Percentiles rank a stretch among this genome's conserved stretches.
Evolutionary conservation across 805 yeast species (phyloP).

Genomic region (Jamesozyma lodderae): DNA sequence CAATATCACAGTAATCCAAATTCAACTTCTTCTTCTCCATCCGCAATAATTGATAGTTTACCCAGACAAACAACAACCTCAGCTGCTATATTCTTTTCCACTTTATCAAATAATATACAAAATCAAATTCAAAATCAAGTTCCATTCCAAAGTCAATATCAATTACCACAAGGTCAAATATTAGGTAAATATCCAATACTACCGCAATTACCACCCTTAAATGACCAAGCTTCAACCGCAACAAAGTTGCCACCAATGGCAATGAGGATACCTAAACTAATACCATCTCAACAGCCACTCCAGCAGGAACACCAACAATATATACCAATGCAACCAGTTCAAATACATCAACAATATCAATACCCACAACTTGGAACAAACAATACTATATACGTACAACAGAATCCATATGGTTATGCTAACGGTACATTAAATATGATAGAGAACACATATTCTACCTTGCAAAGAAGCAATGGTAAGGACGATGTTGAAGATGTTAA

Average conservation of each 20-base stretch:
- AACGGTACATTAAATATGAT: conserved; percentile 3
- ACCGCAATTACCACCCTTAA: conserved; percentile 5
- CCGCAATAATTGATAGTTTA: conserved; percentile 1
- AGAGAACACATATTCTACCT: conserved; percentile 11
- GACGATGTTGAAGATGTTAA: conserved; percentile 2
- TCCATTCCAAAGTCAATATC: too few species aligned
- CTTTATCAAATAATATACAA: conserved; percentile 7
- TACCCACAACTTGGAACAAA: not conserved
- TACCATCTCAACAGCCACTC: not conserved
- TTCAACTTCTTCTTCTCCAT: not conserved
- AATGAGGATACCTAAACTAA: not conserved
- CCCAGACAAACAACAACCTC: conserved; percentile 1
- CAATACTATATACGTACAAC: too few species aligned
- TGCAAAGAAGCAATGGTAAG: conserved; percentile 15
- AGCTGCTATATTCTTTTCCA: conserved; percentile 6
- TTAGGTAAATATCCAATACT: conserved; percentile 4
- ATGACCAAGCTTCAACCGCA: not conserved
- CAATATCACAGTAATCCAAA: not conserved
- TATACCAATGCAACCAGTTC: not conserved
- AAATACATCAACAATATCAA: not conserved
- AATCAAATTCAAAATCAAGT: too few species aligned
- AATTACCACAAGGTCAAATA: not conserved
- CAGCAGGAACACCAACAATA: not conserved
- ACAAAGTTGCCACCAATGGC: not conserved
- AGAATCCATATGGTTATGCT: not conserved